phyloP scores from a whole-genome alignment of 139 green algal genomes.

The Chlamydomonas applanata region DNA sequence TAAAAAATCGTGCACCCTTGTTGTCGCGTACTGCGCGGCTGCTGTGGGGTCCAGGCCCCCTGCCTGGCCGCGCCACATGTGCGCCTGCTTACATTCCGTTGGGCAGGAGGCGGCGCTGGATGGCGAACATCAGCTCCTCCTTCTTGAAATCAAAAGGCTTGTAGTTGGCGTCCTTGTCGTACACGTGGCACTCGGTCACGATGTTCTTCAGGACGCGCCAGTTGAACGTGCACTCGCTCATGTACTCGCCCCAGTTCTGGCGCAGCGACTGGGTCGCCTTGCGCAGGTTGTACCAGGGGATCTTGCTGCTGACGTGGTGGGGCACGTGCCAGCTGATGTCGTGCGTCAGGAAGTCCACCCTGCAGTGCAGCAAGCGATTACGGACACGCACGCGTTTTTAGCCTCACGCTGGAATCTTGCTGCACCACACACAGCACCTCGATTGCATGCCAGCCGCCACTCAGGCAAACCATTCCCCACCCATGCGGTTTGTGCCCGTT shows the following conservation, averaged over 20 bases:
- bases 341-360: conserved; percentile 94
- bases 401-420: too few species aligned
- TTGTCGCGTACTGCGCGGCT: too few species aligned
- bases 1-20: too few species aligned
- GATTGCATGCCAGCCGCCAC: neutral
- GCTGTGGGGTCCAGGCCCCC: too few species aligned
- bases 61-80: too few species aligned
- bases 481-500: conserved; percentile 12
- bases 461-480: neutral
- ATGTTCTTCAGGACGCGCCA: conserved; percentile 93
- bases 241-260: conserved; percentile 90
- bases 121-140: conserved; percentile 68
- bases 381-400: too few species aligned
- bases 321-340: conserved; percentile 98
- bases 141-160: conserved; percentile 81
- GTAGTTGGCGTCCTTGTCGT: conserved; percentile 85
- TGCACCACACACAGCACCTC: neutral
- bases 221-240: conserved; percentile 92
- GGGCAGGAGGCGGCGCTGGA: conserved; percentile 80
- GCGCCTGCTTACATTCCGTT: conserved; percentile 39
- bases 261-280: conserved; percentile 66
- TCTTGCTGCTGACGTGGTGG: conserved; percentile 93
- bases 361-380: conserved; percentile 12
- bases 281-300: conserved; percentile 95
- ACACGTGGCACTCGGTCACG: conserved; percentile 89